Evolutionary conservation across 345 rosid species (phyloP).

Genomic region (Populus alba): DNA sequence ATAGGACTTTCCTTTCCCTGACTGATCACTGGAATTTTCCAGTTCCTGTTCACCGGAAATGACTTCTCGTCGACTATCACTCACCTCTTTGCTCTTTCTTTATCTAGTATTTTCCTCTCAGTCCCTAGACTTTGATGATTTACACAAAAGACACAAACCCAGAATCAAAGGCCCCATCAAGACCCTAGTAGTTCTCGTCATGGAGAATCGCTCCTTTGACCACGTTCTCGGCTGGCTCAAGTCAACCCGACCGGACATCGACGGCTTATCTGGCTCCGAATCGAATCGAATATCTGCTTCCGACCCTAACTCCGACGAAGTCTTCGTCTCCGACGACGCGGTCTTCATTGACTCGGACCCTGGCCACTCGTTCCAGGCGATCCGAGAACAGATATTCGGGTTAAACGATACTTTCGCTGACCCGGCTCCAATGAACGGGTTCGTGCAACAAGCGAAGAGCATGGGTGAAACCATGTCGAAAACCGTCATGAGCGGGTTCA

Average conservation of each 20-base stretch:
- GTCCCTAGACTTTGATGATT: conserved; percentile 34
- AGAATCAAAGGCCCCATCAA: conserved; percentile 84
- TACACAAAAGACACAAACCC: conserved; percentile 28
- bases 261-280: conserved; percentile 73
- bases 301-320: conserved; percentile 52
- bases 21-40: background rate
- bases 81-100: conserved; percentile 36
- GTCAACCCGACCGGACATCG: conserved; percentile 78
- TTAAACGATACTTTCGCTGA: conserved; percentile 45
- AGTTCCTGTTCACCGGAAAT: conserved; percentile 23
- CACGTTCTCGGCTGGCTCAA: conserved; percentile 97
- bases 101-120: conserved; percentile 56
- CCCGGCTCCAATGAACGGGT: conserved; percentile 82
- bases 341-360: conserved; percentile 89
- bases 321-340: conserved; percentile 75
- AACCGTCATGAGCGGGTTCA: conserved; percentile 87
- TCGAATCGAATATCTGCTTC: conserved; percentile 56
- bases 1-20: background rate
- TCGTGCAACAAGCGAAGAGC: conserved; percentile 76
- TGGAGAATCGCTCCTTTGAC: conserved; percentile 98
- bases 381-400: conserved; percentile 94
- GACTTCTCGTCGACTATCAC: conserved; percentile 40
- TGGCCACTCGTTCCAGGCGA: conserved; percentile 96
- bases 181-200: conserved; percentile 81
- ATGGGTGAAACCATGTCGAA: conserved; percentile 60